Evolutionary conservation across 208 protist species (phyloP).

Genomic region (Trypanosomatidae sp.): DNA sequence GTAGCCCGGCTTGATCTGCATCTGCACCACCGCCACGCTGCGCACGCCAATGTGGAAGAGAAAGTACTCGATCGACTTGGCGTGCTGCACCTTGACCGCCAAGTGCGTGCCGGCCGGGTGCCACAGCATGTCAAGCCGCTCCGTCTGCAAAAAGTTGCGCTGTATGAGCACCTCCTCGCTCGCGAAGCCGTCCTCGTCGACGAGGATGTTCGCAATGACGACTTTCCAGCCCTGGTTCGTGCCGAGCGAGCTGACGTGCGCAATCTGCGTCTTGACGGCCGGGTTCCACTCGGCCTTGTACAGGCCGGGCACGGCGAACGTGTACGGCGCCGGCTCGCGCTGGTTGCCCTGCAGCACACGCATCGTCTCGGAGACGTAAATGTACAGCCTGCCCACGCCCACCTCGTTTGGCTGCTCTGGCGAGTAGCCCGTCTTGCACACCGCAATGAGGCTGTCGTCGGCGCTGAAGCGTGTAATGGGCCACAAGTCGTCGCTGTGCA

Average conservation of each 20-base stretch:
- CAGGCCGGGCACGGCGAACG: slow-evolving; percentile 52
- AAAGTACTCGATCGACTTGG: slow-evolving; percentile 59
- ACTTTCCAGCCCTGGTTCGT: slow-evolving; percentile 65
- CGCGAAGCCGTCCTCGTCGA: slow-evolving; percentile 60
- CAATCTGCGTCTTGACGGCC: slow-evolving; percentile 56
- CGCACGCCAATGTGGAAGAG: slow-evolving; percentile 57
- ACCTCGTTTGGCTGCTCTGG: slow-evolving; percentile 13
- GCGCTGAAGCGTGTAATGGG: slow-evolving; percentile 80
- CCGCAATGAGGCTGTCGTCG: slow-evolving; percentile 71
- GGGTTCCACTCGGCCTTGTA: slow-evolving; percentile 85
- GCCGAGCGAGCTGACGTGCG: slow-evolving; percentile 36
- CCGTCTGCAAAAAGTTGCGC: slow-evolving; percentile 70
- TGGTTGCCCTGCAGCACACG: slow-evolving; percentile 32
- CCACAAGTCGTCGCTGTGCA: slow-evolving; percentile 64
- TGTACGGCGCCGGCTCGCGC: slow-evolving; percentile 17
- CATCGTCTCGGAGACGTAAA: slow-evolving; percentile 75
- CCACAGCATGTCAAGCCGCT: slow-evolving; percentile 76
- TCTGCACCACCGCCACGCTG: slow-evolving; percentile 38
- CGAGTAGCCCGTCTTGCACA: slow-evolving; percentile 52
- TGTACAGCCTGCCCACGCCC: slow-evolving; percentile 40
- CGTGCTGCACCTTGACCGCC: slow-evolving; percentile 54
- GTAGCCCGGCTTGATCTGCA: slow-evolving; percentile 59
- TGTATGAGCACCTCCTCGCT: slow-evolving; percentile 50
- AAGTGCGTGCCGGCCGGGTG: slow-evolving; percentile 77
- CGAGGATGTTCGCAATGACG: slow-evolving; percentile 50